Evolutionary conservation across 2,329 filamentous ascomycete genomes (phyloP).

Genomic region (Exophiala mesophila): DNA sequence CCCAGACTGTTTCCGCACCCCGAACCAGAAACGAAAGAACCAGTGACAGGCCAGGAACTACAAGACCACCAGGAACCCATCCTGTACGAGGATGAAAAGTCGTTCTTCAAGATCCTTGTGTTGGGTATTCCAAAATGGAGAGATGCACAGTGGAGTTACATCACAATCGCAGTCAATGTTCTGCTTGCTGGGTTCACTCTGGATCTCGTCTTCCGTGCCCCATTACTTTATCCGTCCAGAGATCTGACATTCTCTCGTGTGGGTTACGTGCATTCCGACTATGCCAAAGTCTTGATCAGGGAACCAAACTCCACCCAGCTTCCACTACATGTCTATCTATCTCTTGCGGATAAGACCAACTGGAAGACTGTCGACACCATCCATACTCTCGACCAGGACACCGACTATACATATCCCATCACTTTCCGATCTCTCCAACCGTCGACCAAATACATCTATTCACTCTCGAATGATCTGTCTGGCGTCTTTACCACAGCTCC

Average conservation of each 20-base stretch:
- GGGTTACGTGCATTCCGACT: slow-evolving; percentile 76
- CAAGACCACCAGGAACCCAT: slow-evolving; percentile 59
- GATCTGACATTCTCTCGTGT: slow-evolving; percentile 81
- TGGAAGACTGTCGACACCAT: slow-evolving; percentile 64
- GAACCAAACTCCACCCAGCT: slow-evolving; percentile 73
- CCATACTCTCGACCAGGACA: slow-evolving; percentile 63
- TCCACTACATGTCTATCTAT: slow-evolving; percentile 66
- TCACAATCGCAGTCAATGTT: slow-evolving; percentile 69
- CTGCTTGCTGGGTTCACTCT: slow-evolving; percentile 63
- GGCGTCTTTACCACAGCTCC: slow-evolving; percentile 79
- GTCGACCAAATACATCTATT: slow-evolving; percentile 75
- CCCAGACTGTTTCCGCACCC: slow-evolving; percentile 16
- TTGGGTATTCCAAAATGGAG: slow-evolving; percentile 69
- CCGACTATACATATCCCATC: slow-evolving; percentile 75
- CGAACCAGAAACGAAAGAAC: slow-evolving; percentile 12
- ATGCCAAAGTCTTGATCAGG: slow-evolving; percentile 75
- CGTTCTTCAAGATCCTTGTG: slow-evolving; percentile 62
- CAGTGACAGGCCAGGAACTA: slow-evolving; percentile 32
- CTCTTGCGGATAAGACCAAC: slow-evolving; percentile 29
- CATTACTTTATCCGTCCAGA: slow-evolving; percentile 62
- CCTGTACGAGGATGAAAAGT: slow-evolving; percentile 53
- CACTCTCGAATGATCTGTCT: slow-evolving; percentile 77
- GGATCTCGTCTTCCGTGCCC: slow-evolving; percentile 73
- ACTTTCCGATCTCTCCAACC: slow-evolving; percentile 62
- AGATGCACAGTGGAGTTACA: slow-evolving; percentile 60